Base-by-base conservation (phyloP, 31 red algal species). In the Asparagopsis taxiformis region DNA sequence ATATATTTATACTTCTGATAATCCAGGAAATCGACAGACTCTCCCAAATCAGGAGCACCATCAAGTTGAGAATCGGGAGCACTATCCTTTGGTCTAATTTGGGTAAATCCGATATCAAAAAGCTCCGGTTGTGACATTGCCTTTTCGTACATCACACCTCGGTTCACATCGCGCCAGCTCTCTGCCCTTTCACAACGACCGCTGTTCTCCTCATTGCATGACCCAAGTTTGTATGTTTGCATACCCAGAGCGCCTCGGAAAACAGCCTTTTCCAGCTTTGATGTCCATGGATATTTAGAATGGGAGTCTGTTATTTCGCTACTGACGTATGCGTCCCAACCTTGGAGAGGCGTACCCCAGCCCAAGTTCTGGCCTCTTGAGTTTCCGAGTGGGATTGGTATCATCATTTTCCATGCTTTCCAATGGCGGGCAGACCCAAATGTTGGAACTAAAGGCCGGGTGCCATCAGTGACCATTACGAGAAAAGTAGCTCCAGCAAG, bases 351-450 rank as follows among this genome's bases (percentile, higher is more conserved):
- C 0, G 77, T 82, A 29, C 73, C 87, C 54, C 58, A 82, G 21
- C 70, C 77, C 1, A 54, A 52, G 37, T 56, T 39, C 31, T 28
- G 31, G 1, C 87, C 87, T 41, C 77, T 66, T 7, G 57, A 43
- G 26, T 83, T 91, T 17, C 87, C 87, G 1, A 91, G 33, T 19
- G 87, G 87, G 10, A 72, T 61, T 16, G 87, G 87, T 41, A 91
- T 82, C 56, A 79, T 59, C 19, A 62, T 44, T 16, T 39, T 76
- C 87, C 87, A 91, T 44, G 51, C 55, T 20, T 71, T 68, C 77
- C 77, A 82, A 52, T 82, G 77, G 13, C 87, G 68, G 6, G 87
- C 87, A 31, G 68, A 65, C 32, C 65, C 76, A 55, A 91, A 69
- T 2, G 77, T 61, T 20, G 87, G 63, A 0, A 75, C 69, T 15